phyloP scores from a whole-genome alignment of 2,329 filamentous ascomycete species.

The Dothistroma septosporum region DNA sequence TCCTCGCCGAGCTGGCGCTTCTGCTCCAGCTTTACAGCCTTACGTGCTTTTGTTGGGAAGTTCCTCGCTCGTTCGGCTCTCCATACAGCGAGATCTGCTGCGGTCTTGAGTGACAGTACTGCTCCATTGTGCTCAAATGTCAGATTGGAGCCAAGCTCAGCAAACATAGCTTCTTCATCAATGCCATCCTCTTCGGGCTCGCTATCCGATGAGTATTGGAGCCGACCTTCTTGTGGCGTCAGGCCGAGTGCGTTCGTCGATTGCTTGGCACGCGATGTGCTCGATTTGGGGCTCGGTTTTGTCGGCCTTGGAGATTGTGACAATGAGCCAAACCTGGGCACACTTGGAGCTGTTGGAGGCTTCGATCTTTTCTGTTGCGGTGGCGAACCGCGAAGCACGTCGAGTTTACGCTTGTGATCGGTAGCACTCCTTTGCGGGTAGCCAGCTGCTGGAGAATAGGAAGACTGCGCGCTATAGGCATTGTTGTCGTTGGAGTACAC shows the following conservation, averaged over 20 bases:
- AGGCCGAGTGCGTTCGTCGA: conserved; percentile 69
- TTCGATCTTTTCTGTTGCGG: conserved; percentile 15
- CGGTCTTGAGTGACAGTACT: conserved; percentile 50
- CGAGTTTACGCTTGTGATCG: conserved; percentile 35
- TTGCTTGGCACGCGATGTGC: conserved; percentile 33
- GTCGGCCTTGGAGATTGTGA: conserved; percentile 9
- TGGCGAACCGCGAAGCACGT: conserved; percentile 26
- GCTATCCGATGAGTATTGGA: conserved; percentile 28
- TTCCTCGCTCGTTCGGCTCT: conserved; percentile 73
- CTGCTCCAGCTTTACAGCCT: conserved; percentile 50
- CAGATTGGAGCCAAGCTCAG: conserved; percentile 33
- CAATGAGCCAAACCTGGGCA: conserved; percentile 33
- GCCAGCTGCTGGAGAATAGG: not conserved
- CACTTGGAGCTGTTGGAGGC: conserved; percentile 27
- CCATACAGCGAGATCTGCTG: conserved; percentile 72
- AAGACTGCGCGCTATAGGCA: not conserved
- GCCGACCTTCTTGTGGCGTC: conserved; percentile 46
- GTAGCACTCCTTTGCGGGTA: conserved; percentile 19
- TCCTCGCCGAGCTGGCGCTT: conserved; percentile 30
- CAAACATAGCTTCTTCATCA: conserved; percentile 61
- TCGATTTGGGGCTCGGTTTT: not conserved
- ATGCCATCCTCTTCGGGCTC: conserved; percentile 62
- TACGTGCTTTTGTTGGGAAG: conserved; percentile 72
- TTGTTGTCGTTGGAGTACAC: not conserved
- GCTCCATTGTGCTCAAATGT: conserved; percentile 55